These are phyloP conservation scores for Eremothecium gossypii DNA, from an alignment of 1,139 yeast genomes.

Conservation along the genomic window DNA sequence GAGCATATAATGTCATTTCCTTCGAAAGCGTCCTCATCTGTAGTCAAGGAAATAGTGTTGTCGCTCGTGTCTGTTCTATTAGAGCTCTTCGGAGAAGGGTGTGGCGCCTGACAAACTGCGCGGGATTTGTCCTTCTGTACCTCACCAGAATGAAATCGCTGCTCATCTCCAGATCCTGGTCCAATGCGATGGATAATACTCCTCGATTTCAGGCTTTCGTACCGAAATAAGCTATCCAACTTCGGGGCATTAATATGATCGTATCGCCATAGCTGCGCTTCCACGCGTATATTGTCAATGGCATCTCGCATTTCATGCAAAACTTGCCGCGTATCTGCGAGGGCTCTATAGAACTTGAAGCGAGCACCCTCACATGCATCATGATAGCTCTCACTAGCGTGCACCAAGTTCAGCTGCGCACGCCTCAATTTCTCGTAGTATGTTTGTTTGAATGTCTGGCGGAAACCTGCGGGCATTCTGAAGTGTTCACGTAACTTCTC, in stretches of 20 bases:
- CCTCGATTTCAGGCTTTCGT: background rate
- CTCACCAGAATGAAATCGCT: background rate
- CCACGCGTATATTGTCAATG: constrained; percentile 2
- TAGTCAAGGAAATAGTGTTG: background rate
- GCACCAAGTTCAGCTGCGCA: background rate
- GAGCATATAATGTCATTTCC: background rate
- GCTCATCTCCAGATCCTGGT: background rate
- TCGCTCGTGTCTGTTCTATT: background rate
- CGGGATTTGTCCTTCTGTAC: background rate
- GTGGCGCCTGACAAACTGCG: background rate
- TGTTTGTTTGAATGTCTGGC: background rate
- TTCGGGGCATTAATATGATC: background rate
- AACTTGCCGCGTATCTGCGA: constrained; percentile 1
- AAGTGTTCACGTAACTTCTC: constrained; percentile 1
- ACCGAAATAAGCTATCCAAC: constrained; percentile 1
- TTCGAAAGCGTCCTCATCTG: background rate
- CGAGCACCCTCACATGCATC: constrained; percentile 5
- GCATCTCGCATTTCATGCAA: constrained; percentile 3
- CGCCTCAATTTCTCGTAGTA: background rate
- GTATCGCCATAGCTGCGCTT: constrained; percentile 3
- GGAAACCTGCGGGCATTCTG: background rate
- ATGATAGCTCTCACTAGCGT: constrained; percentile 2
- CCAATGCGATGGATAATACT: background rate
- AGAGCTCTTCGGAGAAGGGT: background rate
- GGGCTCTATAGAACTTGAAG: constrained; percentile 4